Percentiles rank a stretch among this genome's conserved stretches.
These are phyloP conservation scores for Xerophyta viscosa DNA, from an alignment of 106 monocot genomes.

Conservation along the genomic window DNA sequence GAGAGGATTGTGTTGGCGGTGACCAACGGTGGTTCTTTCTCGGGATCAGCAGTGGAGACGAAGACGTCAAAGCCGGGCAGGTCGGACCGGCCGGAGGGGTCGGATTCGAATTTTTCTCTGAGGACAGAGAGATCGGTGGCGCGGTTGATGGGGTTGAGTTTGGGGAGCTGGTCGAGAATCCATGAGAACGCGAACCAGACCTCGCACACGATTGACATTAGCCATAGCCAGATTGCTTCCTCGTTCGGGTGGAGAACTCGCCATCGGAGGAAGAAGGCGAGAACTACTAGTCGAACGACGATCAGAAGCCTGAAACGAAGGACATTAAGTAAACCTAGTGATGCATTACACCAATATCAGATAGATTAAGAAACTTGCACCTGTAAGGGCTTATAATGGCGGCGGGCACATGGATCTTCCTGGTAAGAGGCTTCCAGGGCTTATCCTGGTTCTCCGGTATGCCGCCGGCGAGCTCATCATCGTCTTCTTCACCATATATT, in stretches of 20 bases:
- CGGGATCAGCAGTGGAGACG: constrained; percentile 62
- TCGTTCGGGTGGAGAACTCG: constrained; percentile 56
- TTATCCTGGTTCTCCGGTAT: constrained; percentile 35
- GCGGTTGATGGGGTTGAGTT: constrained; percentile 66
- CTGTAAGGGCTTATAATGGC: constrained; percentile 58
- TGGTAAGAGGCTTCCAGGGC: constrained; percentile 71
- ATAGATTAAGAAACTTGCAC: too few species aligned
- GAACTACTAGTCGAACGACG: constrained; percentile 35
- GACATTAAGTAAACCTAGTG: too few species aligned
- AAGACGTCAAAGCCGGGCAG: constrained; percentile 55
- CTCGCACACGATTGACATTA: constrained; percentile 82
- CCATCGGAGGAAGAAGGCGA: constrained; percentile 63
- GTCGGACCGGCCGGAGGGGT: constrained; percentile 35
- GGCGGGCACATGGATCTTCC: constrained; percentile 43
- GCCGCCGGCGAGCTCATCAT: constrained; percentile 14
- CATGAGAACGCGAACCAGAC: constrained; percentile 91
- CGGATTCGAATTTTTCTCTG: constrained; percentile 42
- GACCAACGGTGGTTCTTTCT: constrained; percentile 73
- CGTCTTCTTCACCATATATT: constrained; percentile 24
- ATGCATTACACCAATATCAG: too few species aligned
- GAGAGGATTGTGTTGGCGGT: constrained; percentile 84
- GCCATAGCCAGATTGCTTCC: constrained; percentile 86
- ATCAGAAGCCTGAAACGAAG: constrained; percentile 36
- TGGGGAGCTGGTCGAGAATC: constrained; percentile 74
- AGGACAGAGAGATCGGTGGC: constrained; percentile 54